Evolutionary conservation across 2,329 filamentous ascomycete species (phyloP), one percentile per base, ranked within the genome.

Genomic region (Drechmeria coniospora): DNA sequence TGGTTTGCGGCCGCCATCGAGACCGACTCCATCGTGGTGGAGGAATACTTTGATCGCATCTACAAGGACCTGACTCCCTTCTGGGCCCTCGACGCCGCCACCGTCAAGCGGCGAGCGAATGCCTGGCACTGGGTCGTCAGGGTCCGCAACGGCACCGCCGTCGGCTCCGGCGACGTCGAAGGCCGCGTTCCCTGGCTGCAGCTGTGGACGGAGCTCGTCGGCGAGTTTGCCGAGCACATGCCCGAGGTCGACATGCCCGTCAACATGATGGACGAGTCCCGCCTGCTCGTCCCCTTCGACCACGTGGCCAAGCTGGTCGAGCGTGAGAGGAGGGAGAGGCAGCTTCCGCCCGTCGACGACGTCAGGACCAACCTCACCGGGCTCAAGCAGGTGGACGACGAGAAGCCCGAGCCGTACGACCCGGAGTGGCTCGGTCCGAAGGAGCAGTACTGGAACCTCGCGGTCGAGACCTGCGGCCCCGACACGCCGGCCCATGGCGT

Each of bases 231-330:
- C 15, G 43, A 57, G 10, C 51, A 61, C 27, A 44, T 78, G 14
- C 73, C 72, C 4, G 71, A 78, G 35, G 65, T 78, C 44, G 71
- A 77, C 43, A 74, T 77, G 54, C 65, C 71, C 8, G 68, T 77
- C 51, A 77, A 78, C 42, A 57, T 62, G 28, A 59, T 74, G 50
- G 72, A 77, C 43, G 69, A 78, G 43, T 63, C 72, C 16, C 59
- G 73, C 14, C 46, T 79, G n/a, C 50, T 76, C 17, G 67, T 73
- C 3, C 61, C 68, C 8, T 70, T 61, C 50, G 61, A 75, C 29
- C 54, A 64, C 10, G 61, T 77, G 30, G 54, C 63, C 15, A 50
- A 51, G 15, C 51, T 68, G 26, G 54, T 74, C 8, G 49, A 48
- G 6, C 51, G 55, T 25, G 71, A 72, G 40, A 48, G 50, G 30